phyloP scores from a whole-genome alignment of 108 stramenopile species.

The Stephanodiscus triporus region DNA sequence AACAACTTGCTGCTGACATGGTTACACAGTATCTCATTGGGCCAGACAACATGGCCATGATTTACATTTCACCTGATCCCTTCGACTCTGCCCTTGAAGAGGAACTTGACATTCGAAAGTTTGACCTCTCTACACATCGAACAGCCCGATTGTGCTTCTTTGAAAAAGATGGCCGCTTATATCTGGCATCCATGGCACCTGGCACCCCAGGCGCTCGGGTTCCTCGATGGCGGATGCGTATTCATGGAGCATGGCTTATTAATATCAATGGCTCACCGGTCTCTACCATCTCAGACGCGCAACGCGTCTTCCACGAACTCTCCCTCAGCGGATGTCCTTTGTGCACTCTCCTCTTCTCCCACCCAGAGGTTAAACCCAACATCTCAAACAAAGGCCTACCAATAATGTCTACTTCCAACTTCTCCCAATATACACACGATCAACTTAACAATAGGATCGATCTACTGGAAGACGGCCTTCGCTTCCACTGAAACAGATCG shows the following conservation, averaged over 20 bases:
- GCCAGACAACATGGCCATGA: too few relatives aligned
- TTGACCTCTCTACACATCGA: not conserved
- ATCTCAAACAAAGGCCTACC: not conserved
- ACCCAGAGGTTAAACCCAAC: not conserved
- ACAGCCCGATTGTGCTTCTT: not conserved
- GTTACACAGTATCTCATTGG: not conserved
- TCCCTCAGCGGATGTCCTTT: too few relatives aligned
- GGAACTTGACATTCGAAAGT: not conserved
- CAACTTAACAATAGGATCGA: not conserved
- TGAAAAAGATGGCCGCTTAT: too few relatives aligned
- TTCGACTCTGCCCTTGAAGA: not conserved
- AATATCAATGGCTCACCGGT: not conserved
- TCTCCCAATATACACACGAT: not conserved
- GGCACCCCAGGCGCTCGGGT: too few relatives aligned
- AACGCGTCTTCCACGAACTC: not conserved
- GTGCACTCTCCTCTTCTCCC: not conserved
- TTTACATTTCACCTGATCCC: too few relatives aligned
- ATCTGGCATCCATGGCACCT: too few relatives aligned
- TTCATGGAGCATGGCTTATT: not conserved
- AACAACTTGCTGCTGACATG: too few relatives aligned
- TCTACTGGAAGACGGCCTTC: not conserved
- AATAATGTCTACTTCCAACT: not conserved
- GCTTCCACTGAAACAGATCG: not conserved
- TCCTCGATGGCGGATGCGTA: too few relatives aligned
- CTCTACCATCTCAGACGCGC: not conserved